These are phyloP conservation scores for Ogataea trehaloabstinens DNA, from an alignment of 805 yeast species.

Conservation along the genomic window DNA sequence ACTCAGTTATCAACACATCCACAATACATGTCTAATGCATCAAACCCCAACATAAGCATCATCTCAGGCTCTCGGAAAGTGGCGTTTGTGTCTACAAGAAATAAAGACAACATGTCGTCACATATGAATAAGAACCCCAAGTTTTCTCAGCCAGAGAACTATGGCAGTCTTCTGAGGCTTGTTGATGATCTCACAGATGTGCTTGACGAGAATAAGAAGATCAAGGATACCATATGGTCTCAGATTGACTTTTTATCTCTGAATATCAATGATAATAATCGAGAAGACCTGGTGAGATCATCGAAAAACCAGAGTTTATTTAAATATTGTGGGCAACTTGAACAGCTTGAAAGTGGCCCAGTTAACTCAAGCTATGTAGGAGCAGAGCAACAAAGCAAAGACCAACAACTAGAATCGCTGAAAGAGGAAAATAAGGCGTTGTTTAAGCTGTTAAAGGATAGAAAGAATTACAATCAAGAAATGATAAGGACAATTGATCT, in stretches of 20 bases:
- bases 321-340: constrained; percentile 8
- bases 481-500: constrained; percentile 15
- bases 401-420: constrained; percentile 6
- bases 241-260: constrained; percentile 19
- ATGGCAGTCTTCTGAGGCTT: constrained; percentile 16
- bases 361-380: constrained; percentile 3
- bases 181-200: constrained; percentile 22
- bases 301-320: constrained; percentile 8
- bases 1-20: too few species aligned
- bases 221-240: constrained; percentile 28
- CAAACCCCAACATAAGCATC: too few species aligned
- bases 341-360: background rate
- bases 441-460: constrained; percentile 11
- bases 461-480: constrained; percentile 19
- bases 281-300: background rate
- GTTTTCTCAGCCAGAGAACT: constrained; percentile 18
- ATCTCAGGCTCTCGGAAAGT: background rate
- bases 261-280: constrained; percentile 1
- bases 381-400: constrained; percentile 7
- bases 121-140: constrained; percentile 4
- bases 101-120: background rate
- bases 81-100: background rate
- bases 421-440: constrained; percentile 16
- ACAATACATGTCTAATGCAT: too few species aligned
- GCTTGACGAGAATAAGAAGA: constrained; percentile 17